phyloP scores from a whole-genome alignment of 139 green algal species.

The Asterochloris erici region DNA sequence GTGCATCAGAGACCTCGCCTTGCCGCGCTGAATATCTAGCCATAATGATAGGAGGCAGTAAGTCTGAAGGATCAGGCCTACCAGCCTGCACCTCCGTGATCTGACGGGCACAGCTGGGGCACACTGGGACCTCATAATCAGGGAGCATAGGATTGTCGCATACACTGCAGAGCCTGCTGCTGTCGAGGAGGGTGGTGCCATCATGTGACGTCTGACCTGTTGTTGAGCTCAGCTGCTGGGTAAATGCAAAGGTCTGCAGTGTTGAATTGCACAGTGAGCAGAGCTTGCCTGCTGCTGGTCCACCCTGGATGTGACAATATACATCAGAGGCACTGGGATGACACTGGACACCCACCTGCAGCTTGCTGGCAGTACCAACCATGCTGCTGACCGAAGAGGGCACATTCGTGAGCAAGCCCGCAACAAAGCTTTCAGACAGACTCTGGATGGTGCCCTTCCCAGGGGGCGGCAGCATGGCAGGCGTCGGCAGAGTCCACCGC shows the following conservation, averaged over 20 bases:
- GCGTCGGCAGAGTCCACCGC: slow-evolving; percentile 18
- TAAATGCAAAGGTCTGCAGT: not conserved
- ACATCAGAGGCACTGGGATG: not conserved
- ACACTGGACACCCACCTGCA: slow-evolving; percentile 26
- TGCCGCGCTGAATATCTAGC: too few relatives aligned
- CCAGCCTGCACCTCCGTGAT: too few relatives aligned
- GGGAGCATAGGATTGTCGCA: too few relatives aligned
- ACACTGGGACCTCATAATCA: too few relatives aligned
- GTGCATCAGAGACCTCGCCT: too few relatives aligned
- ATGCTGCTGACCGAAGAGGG: slow-evolving; percentile 55
- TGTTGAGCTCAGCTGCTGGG: not conserved
- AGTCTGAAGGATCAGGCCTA: too few relatives aligned
- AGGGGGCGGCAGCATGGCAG: slow-evolving; percentile 10
- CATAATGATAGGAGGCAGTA: too few relatives aligned
- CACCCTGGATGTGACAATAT: not conserved
- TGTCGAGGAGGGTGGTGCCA: not conserved
- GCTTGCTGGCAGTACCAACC: slow-evolving; percentile 42
- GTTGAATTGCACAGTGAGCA: not conserved
- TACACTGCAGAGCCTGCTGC: not conserved
- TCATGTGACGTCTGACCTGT: not conserved
- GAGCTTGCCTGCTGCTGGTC: not conserved
- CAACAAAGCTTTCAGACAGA: slow-evolving; percentile 50
- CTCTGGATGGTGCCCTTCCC: slow-evolving; percentile 42
- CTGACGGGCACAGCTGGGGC: too few relatives aligned
- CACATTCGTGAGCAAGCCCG: slow-evolving; percentile 39